These are phyloP conservation scores for Boletus edulis DNA, from an alignment of 768 basidiomycete genomes.

Conservation along the genomic window DNA sequence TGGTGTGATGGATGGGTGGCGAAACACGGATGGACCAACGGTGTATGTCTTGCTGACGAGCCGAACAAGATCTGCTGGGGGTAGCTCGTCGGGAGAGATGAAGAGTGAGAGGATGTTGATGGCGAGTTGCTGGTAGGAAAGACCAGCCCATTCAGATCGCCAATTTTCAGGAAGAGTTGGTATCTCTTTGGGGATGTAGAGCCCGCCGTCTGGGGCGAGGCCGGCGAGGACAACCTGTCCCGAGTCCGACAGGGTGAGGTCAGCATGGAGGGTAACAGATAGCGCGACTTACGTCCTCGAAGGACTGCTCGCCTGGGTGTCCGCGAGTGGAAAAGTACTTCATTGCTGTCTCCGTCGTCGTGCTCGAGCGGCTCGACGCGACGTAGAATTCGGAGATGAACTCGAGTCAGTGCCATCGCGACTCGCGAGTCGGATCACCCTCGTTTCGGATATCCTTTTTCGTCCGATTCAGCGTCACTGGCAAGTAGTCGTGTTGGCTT, in stretches of 20 bases:
- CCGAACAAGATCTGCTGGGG: slow-evolving; percentile 61
- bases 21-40: slow-evolving; percentile 54
- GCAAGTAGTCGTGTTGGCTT: too few species aligned
- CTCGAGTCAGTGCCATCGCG: too few species aligned
- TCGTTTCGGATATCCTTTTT: too few species aligned
- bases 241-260: not conserved
- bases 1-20: slow-evolving; percentile 82
- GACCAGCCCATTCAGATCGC: slow-evolving; percentile 68
- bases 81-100: slow-evolving; percentile 80
- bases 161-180: slow-evolving; percentile 82
- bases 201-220: slow-evolving; percentile 91
- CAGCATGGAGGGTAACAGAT: slow-evolving; percentile 7
- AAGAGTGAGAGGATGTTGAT: slow-evolving; percentile 85
- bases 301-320: slow-evolving; percentile 66
- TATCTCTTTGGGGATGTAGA: slow-evolving; percentile 89
- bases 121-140: slow-evolving; percentile 83
- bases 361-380: too few species aligned
- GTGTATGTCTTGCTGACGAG: slow-evolving; percentile 80
- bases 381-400: too few species aligned
- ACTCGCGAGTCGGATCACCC: too few species aligned
- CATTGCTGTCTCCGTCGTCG: slow-evolving; percentile 42
- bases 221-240: slow-evolving; percentile 91
- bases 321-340: slow-evolving; percentile 95
- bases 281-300: slow-evolving; percentile 89
- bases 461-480: too few species aligned